Conservation (phyloP, 495 filamentous ascomycete species). For the Geopyxis carbonaria region DNA sequence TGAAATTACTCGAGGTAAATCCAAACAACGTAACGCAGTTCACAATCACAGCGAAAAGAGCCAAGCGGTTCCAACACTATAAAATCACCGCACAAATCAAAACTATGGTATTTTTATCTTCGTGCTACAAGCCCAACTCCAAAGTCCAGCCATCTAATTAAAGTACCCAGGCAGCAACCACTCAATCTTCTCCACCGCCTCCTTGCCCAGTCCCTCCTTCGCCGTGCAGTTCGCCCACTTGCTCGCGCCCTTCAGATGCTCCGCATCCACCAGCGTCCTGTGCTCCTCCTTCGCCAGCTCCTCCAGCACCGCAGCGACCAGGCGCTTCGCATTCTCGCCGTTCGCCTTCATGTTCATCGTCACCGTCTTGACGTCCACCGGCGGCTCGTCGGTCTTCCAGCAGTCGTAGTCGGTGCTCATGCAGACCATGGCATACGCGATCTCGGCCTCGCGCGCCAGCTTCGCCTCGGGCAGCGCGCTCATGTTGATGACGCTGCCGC, state of each 20-base stretch:
- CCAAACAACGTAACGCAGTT: too few species aligned
- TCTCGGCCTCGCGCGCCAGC: slow-evolving; percentile 86
- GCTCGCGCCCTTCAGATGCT: slow-evolving; percentile 48
- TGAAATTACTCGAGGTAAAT: too few species aligned
- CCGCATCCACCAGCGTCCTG: slow-evolving; percentile 57
- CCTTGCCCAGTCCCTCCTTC: slow-evolving; percentile 40
- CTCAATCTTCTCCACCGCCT: slow-evolving; percentile 50
- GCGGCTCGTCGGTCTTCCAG: slow-evolving; percentile 54
- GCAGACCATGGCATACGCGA: slow-evolving; percentile 94
- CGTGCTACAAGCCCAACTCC: too few species aligned
- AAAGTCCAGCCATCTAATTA: not conserved
- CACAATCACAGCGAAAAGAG: too few species aligned
- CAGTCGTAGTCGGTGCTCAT: slow-evolving; percentile 99
- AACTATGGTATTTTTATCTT: too few species aligned
- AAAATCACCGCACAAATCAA: too few species aligned
- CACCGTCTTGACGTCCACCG: slow-evolving; percentile 88
- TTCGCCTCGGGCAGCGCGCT: slow-evolving; percentile 90
- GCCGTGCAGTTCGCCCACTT: slow-evolving; percentile 59
- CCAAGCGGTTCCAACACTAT: too few species aligned
- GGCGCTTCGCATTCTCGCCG: slow-evolving; percentile 61
- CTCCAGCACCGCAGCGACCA: slow-evolving; percentile 76
- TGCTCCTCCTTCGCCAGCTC: slow-evolving; percentile 62
- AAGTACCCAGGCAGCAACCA: slow-evolving; percentile 44
- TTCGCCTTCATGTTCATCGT: slow-evolving; percentile 94
- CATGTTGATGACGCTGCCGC: slow-evolving; percentile 93